Conservation (phyloP, 2,329 filamentous ascomycete species). For the Amphichorda felina region DNA sequence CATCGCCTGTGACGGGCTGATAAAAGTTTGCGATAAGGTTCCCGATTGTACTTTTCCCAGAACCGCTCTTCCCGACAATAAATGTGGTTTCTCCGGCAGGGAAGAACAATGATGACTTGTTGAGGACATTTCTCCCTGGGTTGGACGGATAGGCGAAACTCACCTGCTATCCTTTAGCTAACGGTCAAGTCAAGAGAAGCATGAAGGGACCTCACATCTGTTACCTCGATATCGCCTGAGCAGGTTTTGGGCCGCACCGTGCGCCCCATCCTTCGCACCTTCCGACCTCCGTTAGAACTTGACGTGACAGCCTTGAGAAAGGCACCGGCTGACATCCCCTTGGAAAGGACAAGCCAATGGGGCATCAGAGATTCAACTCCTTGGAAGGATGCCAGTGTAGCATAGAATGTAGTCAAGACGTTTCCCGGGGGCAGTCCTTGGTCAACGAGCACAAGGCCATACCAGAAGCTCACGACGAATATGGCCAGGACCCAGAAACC, state of each 20-base stretch:
- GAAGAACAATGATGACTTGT: slow-evolving; percentile 55
- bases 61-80: slow-evolving; percentile 76
- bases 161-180: slow-evolving; percentile 36
- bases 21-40: slow-evolving; percentile 76
- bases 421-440: slow-evolving; percentile 49
- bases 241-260: slow-evolving; percentile 29
- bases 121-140: slow-evolving; percentile 45
- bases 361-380: slow-evolving; percentile 64
- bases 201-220: slow-evolving; percentile 37
- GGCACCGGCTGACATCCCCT: slow-evolving; percentile 63
- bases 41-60: slow-evolving; percentile 81
- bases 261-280: slow-evolving; percentile 2
- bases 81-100: slow-evolving; percentile 63
- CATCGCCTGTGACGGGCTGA: slow-evolving; percentile 47
- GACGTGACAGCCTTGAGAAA: slow-evolving; percentile 29
- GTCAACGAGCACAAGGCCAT: slow-evolving; percentile 59
- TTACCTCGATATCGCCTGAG: slow-evolving; percentile 57
- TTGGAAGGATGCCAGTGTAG: slow-evolving; percentile 64
- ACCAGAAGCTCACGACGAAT: slow-evolving; percentile 87
- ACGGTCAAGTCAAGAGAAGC: not conserved
- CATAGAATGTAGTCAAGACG: slow-evolving; percentile 77
- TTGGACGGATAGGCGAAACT: slow-evolving; percentile 73
- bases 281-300: slow-evolving; percentile 3
- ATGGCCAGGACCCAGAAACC: slow-evolving; percentile 65
- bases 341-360: slow-evolving; percentile 65